Evolutionary conservation across 345 rosid species (phyloP).

Genomic region (Jatropha curcas): DNA sequence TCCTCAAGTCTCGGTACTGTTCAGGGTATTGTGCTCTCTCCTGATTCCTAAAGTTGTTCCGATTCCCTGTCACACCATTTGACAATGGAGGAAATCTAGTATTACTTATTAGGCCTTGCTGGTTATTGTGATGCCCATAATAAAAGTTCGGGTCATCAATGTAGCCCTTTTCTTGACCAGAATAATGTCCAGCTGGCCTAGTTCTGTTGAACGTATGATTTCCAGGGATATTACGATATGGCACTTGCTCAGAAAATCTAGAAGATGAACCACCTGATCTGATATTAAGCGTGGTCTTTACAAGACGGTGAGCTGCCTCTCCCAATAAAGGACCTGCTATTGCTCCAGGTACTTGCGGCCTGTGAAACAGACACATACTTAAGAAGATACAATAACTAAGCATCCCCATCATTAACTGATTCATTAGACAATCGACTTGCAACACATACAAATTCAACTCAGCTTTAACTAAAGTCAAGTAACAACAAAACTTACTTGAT

Average conservation of each 20-base stretch:
- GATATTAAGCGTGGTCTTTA: constrained; percentile 82
- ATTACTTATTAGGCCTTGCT: constrained; percentile 41
- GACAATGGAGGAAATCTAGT: constrained; percentile 42
- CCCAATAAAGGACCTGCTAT: constrained; percentile 72
- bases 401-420: no score
- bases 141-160: constrained; percentile 43
- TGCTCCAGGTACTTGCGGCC: constrained; percentile 84
- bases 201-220: constrained; percentile 44
- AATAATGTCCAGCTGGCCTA: constrained; percentile 58
- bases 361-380: constrained; percentile 30
- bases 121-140: constrained; percentile 43
- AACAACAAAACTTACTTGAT: no score
- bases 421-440: neutral
- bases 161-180: constrained; percentile 53
- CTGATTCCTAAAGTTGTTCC: constrained; percentile 39
- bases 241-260: constrained; percentile 47
- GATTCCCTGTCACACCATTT: constrained; percentile 49
- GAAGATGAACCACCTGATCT: constrained; percentile 56
- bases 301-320: constrained; percentile 97
- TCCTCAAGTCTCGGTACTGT: constrained; percentile 44
- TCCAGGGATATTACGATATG: constrained; percentile 42
- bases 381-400: neutral
- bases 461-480: neutral
- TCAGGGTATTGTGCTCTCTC: constrained; percentile 52
- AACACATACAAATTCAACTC: neutral